These are phyloP conservation scores for Nicotiana attenuata DNA, from an alignment of 257 asterid genomes.

Conservation along the genomic window DNA sequence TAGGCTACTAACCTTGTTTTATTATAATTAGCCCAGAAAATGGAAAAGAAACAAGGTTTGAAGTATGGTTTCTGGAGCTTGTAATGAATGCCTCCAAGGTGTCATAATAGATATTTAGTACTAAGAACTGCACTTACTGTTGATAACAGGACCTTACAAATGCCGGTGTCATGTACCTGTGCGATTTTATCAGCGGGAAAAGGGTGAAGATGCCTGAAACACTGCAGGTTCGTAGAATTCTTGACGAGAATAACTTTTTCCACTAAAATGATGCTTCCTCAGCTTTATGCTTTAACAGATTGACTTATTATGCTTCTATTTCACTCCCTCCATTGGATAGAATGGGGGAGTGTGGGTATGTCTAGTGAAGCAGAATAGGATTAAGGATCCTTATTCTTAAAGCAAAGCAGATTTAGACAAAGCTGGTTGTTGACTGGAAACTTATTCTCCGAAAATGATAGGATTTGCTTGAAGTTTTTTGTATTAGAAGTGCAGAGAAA, in stretches of 20 bases:
- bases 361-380: not conserved
- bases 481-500: not conserved
- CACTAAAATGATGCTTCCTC: not conserved
- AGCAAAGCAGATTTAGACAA: not conserved
- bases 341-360: not conserved
- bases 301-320: not conserved
- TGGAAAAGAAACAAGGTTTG: not conserved
- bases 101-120: not conserved
- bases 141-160: slow-evolving; percentile 57
- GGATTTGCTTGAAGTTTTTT: not conserved
- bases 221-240: slow-evolving; percentile 48
- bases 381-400: not conserved
- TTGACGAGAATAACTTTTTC: not conserved
- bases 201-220: slow-evolving; percentile 53
- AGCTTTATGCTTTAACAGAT: not conserved
- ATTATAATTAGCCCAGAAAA: not conserved
- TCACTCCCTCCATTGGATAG: not conserved
- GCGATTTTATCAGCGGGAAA: slow-evolving; percentile 47
- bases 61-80: not conserved
- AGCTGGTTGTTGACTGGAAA: not conserved
- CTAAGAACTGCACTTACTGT: slow-evolving; percentile 4
- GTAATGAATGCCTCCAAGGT: not conserved
- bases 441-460: not conserved
- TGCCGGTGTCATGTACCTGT: slow-evolving; percentile 72
- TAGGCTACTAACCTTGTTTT: slow-evolving; percentile 6